Percentiles rank a stretch among this genome's conserved stretches.
Evolutionary conservation across 2,329 filamentous ascomycete genomes (phyloP).

Genomic region (Pseudocercospora vitis): DNA sequence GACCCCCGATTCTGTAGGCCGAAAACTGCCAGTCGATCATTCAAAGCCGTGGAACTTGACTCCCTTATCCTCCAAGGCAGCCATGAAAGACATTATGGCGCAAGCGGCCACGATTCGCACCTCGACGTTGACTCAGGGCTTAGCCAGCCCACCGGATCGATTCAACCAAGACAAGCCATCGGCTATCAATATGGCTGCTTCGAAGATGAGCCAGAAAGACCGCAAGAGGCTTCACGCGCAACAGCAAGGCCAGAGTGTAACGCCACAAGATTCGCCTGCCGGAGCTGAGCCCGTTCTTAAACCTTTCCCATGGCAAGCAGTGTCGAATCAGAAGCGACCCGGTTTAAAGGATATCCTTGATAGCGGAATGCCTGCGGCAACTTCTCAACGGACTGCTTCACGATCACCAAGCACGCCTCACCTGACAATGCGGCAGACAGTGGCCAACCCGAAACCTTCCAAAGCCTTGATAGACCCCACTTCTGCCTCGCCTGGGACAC

Average conservation of each 20-base stretch:
- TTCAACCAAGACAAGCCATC: slow-evolving; percentile 21
- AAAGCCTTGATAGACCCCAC: too few species aligned
- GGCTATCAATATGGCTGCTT: slow-evolving; percentile 39
- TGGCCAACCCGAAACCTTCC: slow-evolving; percentile 47
- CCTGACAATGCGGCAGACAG: slow-evolving; percentile 62
- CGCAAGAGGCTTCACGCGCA: slow-evolving; percentile 78
- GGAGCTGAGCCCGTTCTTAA: slow-evolving; percentile 11
- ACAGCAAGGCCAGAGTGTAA: slow-evolving; percentile 24
- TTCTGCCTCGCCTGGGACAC: not conserved
- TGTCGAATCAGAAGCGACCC: slow-evolving; percentile 51
- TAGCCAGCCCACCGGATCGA: slow-evolving; percentile 35
- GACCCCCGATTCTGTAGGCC: slow-evolving; percentile 31
- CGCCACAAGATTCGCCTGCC: slow-evolving; percentile 37
- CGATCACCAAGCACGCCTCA: slow-evolving; percentile 47
- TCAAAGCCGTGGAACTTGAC: slow-evolving; percentile 55
- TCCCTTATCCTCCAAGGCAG: slow-evolving; percentile 59
- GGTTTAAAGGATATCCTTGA: slow-evolving; percentile 54
- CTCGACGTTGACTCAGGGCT: slow-evolving; percentile 46
- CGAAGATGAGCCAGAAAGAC: slow-evolving; percentile 86
- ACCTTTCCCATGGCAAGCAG: slow-evolving; percentile 63
- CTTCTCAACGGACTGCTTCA: slow-evolving; percentile 28
- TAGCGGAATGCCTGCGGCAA: slow-evolving; percentile 34
- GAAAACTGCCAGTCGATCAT: slow-evolving; percentile 26
- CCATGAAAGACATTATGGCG: slow-evolving; percentile 74
- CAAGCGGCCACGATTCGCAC: slow-evolving; percentile 53